A percentile compares a stretch with the other conserved stretches of the same genome.
phyloP scores from a whole-genome alignment of 1,284 basidiomycete species.

The Crucibulum cyathiforme region DNA sequence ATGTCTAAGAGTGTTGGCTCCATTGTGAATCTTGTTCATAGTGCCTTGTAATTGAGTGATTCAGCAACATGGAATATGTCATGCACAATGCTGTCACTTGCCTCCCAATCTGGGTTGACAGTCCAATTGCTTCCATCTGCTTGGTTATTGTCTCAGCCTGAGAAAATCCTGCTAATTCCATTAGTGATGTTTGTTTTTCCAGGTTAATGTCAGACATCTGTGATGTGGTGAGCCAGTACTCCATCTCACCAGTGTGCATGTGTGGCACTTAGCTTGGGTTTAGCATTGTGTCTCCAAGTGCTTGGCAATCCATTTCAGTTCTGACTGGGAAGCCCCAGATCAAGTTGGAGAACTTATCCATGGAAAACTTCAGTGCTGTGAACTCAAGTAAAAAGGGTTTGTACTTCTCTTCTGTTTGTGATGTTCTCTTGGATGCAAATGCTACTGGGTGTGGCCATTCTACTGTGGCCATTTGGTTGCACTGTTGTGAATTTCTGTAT shows the following conservation, averaged over 20 bases:
- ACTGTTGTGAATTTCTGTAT: constrained; percentile 26
- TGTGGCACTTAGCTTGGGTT: constrained; percentile 21
- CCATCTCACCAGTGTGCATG: constrained; percentile 34
- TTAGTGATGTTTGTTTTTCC: constrained; percentile 29
- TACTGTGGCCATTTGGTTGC: constrained; percentile 25
- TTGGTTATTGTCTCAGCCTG: constrained; percentile 6
- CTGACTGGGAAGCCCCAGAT: constrained; percentile 22
- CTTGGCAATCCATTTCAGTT: constrained; percentile 24
- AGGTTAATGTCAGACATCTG: constrained; percentile 29
- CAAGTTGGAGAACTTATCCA: constrained; percentile 21
- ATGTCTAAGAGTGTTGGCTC: constrained; percentile 32
- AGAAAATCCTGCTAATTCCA: constrained; percentile 24
- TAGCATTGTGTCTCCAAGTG: constrained; percentile 17
- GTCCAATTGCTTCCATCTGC: constrained; percentile 41
- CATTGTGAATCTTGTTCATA: constrained; percentile 27
- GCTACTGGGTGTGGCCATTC: constrained; percentile 29
- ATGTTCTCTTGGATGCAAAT: constrained; percentile 37
- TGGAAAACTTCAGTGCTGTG: constrained; percentile 33
- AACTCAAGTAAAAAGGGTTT: constrained; percentile 40
- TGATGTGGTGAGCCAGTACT: constrained; percentile 27
- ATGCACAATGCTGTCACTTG: constrained; percentile 24
- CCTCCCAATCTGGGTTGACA: constrained; percentile 36
- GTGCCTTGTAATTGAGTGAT: neutral
- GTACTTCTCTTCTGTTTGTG: constrained; percentile 32
- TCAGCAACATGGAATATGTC: constrained; percentile 24